Evolutionary conservation across 805 yeast species (phyloP), one percentile per base, ranked within the genome.

Genomic region (Candida coquimbonensis): DNA sequence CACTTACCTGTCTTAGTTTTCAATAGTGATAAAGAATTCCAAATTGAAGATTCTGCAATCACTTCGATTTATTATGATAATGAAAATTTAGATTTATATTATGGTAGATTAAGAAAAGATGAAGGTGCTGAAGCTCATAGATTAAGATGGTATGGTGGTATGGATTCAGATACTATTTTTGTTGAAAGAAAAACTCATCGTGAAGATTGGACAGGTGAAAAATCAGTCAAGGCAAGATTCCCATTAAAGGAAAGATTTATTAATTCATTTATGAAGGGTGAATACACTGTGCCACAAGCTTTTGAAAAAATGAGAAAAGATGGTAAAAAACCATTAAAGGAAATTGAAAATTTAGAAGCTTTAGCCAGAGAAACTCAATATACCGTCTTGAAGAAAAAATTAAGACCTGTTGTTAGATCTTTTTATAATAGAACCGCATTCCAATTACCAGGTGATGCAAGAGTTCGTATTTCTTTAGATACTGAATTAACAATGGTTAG

Each of bases 121-220:
- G 99, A 93, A 72, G 99, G 99, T 65, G 99, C 99, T 6, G 99
- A 93, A 68, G 98, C 98, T 21, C 89, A 91, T 53, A 83, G 99
- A 69, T 74, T 93, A 62, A 83, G 99, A 72, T 93, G 99, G 99
- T 93, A 93, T 64, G 99, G 99, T 62, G 96, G 96, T 46, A 93
- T 93, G 99, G 74, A 77, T 45, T 76, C 90, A 2, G 96, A 91
- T 55, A 87, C 86, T 37, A 87, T 91, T 46, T 93, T 93, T 53
- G 96, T 91, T 40, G 99, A 93, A 69, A 80, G 99, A 66, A 93
- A 93, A 66, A 93, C 99, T 7, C 99, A 93, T 63, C 79, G 99
- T 66, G 99, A 93, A 67, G 99, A 93, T 71, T 91, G 99, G 99
- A 93, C 99, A 3, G 99, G 99, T 56, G 99, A 93, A 66, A 91